Evolutionary conservation across 306 rosid species (phyloP).

Genomic region (Glycine tomentella): DNA sequence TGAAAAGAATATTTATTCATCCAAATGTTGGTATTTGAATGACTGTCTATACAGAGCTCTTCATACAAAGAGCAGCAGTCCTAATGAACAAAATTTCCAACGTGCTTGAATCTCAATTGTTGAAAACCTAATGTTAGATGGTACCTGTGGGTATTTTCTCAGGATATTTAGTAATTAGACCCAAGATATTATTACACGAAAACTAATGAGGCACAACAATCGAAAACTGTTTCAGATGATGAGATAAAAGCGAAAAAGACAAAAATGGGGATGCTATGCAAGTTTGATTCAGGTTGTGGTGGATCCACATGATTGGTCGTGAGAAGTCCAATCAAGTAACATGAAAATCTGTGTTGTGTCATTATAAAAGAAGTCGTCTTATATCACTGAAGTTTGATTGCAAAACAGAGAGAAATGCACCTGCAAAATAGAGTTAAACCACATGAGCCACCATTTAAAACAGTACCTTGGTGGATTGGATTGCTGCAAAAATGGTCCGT

Average conservation of each 20-base stretch:
- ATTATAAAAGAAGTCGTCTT: slow-evolving; percentile 81
- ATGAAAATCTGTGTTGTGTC: slow-evolving; percentile 28
- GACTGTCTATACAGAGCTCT: slow-evolving; percentile 45
- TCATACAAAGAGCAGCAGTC: slow-evolving; percentile 34
- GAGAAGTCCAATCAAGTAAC: slow-evolving; percentile 45
- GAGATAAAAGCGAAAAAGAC: slow-evolving; percentile 23
- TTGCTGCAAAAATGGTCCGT: slow-evolving; percentile 9
- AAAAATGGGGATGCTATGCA: slow-evolving; percentile 45
- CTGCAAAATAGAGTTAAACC: slow-evolving; percentile 58
- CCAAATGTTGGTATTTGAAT: slow-evolving; percentile 24
- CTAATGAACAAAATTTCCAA: slow-evolving; percentile 48
- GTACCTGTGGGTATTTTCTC: slow-evolving; percentile 39
- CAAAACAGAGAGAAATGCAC: slow-evolving; percentile 82
- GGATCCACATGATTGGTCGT: slow-evolving; percentile 44
- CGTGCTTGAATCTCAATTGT: slow-evolving; percentile 39
- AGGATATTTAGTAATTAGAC: slow-evolving; percentile 41
- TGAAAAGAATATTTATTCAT: slow-evolving; percentile 41
- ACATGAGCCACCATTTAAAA: slow-evolving; percentile 41
- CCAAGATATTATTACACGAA: slow-evolving; percentile 44
- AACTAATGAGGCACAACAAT: slow-evolving; percentile 41
- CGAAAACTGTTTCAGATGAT: slow-evolving; percentile 39
- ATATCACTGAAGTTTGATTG: slow-evolving; percentile 82
- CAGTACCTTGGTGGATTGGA: not conserved
- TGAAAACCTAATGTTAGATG: slow-evolving; percentile 43
- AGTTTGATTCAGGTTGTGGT: slow-evolving; percentile 38